Percentiles rank a stretch among this genome's conserved stretches.
Evolutionary conservation across 257 asterid genomes (phyloP).

Genomic region (Plantago ovata): DNA sequence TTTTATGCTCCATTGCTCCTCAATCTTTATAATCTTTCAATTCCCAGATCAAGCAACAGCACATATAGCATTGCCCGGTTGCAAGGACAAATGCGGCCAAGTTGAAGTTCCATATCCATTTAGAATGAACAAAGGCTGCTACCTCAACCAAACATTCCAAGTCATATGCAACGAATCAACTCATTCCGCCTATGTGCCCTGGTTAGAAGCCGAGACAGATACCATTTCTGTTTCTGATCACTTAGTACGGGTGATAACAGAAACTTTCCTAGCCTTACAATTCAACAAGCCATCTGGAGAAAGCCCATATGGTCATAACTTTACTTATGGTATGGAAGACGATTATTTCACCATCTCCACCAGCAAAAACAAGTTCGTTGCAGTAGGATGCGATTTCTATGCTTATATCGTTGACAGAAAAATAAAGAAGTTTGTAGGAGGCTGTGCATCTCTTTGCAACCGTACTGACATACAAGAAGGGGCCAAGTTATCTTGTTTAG

Average conservation of each 20-base stretch:
- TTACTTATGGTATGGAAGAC: background rate
- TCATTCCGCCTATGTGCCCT: background rate
- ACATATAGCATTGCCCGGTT: constrained; percentile 8
- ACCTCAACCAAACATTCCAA: constrained; percentile 16
- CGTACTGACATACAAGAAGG: background rate
- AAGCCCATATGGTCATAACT: background rate
- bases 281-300: constrained; percentile 14
- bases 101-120: constrained; percentile 26
- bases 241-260: background rate
- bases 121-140: constrained; percentile 27
- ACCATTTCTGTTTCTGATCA: constrained; percentile 18
- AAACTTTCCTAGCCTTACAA: too few relatives aligned
- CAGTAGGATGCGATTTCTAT: constrained; percentile 29
- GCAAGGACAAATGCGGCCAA: constrained; percentile 26
- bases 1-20: too few relatives aligned
- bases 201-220: background rate
- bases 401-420: constrained; percentile 15
- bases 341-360: constrained; percentile 6
- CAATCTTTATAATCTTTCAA: constrained; percentile 9
- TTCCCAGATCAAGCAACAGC: constrained; percentile 13
- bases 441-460: constrained; percentile 27
- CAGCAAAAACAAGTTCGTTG: constrained; percentile 19
- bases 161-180: constrained; percentile 21
- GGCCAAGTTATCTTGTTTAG: constrained; percentile 18
- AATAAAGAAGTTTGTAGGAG: background rate